Evolutionary conservation across 768 basidiomycete species (phyloP).

Genomic region (Tephrocybe sp.): DNA sequence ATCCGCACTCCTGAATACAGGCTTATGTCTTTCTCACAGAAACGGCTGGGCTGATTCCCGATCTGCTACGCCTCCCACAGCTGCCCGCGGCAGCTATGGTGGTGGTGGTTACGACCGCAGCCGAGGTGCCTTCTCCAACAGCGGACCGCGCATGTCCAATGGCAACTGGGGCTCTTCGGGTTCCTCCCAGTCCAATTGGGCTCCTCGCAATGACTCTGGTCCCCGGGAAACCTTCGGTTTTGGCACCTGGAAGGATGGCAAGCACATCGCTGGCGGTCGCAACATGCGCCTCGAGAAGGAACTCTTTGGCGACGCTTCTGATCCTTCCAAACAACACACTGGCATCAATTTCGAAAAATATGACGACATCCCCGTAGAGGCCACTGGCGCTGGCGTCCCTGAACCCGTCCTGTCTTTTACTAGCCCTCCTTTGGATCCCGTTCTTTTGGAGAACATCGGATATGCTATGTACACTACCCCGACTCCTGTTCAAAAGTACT

Average conservation of each 20-base stretch:
- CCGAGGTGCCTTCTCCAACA: constrained; percentile 36
- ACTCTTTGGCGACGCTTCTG: constrained; percentile 86
- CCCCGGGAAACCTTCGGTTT: constrained; percentile 55
- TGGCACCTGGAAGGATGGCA: constrained; percentile 88
- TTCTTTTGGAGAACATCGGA: constrained; percentile 92
- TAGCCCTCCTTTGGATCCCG: constrained; percentile 84
- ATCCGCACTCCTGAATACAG: constrained; percentile 7
- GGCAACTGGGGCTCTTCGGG: constrained; percentile 40
- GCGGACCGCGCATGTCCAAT: constrained; percentile 40
- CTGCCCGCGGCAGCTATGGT: constrained; percentile 44
- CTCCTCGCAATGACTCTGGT: constrained; percentile 31
- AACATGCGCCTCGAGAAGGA: constrained; percentile 93
- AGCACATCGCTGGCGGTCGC: constrained; percentile 78
- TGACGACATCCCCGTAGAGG: constrained; percentile 99
- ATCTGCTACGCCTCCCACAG: constrained; percentile 57
- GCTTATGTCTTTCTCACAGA: constrained; percentile 26
- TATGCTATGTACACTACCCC: constrained; percentile 92
- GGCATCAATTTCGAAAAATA: constrained; percentile 99
- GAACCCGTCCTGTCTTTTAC: constrained; percentile 89
- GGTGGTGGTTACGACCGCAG: constrained; percentile 41
- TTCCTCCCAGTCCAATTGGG: constrained; percentile 35
- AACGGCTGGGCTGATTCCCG: constrained; percentile 77
- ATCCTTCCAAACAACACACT: constrained; percentile 87
- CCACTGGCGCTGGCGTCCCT: constrained; percentile 95
- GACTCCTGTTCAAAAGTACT: constrained; percentile 99